These are phyloP conservation scores for Penicillium maclennaniae DNA, from an alignment of 495 filamentous ascomycete species.

Conservation along the genomic window DNA sequence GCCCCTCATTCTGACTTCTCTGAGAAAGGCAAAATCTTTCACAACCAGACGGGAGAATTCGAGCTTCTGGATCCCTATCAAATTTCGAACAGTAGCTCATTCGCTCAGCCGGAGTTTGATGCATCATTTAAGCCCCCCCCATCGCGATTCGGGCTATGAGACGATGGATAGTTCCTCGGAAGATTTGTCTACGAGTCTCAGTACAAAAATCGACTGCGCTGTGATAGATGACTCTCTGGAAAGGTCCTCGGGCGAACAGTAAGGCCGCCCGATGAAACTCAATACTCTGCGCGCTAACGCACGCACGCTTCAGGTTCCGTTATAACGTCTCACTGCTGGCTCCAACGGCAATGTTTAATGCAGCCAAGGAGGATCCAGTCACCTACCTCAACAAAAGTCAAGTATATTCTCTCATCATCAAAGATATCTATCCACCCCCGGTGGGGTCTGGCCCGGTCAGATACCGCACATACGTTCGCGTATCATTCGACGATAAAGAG, in stretches of 20 bases:
- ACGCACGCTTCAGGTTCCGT: neutral
- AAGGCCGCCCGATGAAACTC: neutral
- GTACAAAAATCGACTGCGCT: neutral
- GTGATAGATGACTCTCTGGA: neutral
- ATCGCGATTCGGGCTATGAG: neutral
- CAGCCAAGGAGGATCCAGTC: constrained; percentile 48
- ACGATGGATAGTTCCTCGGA: neutral
- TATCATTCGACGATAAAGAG: constrained; percentile 92
- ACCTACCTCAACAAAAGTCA: constrained; percentile 98
- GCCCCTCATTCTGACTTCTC: neutral
- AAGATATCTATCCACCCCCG: constrained; percentile 54
- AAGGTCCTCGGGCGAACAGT: neutral
- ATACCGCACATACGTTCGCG: constrained; percentile 82
- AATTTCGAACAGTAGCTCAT: neutral
- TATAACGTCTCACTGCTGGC: neutral
- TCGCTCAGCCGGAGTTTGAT: neutral
- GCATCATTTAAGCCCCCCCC: neutral
- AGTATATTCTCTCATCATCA: constrained; percentile 74
- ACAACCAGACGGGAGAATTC: neutral
- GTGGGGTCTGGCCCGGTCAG: constrained; percentile 47
- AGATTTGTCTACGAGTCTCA: neutral
- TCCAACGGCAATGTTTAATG: neutral
- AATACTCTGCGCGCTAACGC: neutral
- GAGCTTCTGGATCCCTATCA: neutral
- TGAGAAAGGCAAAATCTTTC: neutral